Percentiles rank a stretch among this genome's conserved stretches.
Conservation (phyloP, 495 filamentous ascomycete species). For the Lasiosphaeris hirsuta region DNA sequence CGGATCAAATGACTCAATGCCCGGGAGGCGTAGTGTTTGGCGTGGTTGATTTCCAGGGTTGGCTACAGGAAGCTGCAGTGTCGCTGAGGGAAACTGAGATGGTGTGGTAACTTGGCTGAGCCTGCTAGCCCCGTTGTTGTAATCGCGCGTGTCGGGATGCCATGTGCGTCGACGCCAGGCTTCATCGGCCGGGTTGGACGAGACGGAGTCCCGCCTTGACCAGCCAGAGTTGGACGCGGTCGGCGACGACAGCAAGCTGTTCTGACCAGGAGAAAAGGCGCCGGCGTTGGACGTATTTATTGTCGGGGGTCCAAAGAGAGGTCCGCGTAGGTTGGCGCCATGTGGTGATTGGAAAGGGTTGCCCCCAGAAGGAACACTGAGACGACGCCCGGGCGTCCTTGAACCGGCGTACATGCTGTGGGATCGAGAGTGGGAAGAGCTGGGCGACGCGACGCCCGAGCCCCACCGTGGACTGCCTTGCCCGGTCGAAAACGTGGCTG, state of each 20-base stretch:
- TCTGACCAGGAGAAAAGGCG: slow-evolving; percentile 50
- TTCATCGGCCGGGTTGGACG: slow-evolving; percentile 58
- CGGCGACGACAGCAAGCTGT: slow-evolving; percentile 63
- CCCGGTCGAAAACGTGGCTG: slow-evolving; percentile 68
- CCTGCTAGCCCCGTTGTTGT: slow-evolving; percentile 40
- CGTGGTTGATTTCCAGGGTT: slow-evolving; percentile 31
- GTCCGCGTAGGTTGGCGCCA: slow-evolving; percentile 51
- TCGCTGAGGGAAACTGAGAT: slow-evolving; percentile 56
- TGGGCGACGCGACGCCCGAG: slow-evolving; percentile 63
- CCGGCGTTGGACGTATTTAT: slow-evolving; percentile 48
- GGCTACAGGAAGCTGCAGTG: slow-evolving; percentile 52
- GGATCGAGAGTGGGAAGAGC: slow-evolving; percentile 59
- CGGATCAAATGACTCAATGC: slow-evolving; percentile 87
- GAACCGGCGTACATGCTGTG: slow-evolving; percentile 62
- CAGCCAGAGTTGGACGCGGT: slow-evolving; percentile 63
- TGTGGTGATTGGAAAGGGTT: slow-evolving; percentile 73
- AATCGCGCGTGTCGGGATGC: slow-evolving; percentile 74
- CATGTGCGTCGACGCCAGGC: slow-evolving; percentile 82
- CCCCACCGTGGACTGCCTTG: slow-evolving; percentile 70
- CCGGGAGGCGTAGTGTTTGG: slow-evolving; percentile 62
- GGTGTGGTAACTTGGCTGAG: slow-evolving; percentile 52
- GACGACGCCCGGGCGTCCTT: slow-evolving; percentile 66
- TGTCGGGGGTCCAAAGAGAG: slow-evolving; percentile 56
- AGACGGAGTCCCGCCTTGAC: slow-evolving; percentile 58
- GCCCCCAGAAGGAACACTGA: slow-evolving; percentile 74